These are phyloP conservation scores for Euclidium syriacum DNA, from an alignment of 345 rosid species.

Conservation along the genomic window DNA sequence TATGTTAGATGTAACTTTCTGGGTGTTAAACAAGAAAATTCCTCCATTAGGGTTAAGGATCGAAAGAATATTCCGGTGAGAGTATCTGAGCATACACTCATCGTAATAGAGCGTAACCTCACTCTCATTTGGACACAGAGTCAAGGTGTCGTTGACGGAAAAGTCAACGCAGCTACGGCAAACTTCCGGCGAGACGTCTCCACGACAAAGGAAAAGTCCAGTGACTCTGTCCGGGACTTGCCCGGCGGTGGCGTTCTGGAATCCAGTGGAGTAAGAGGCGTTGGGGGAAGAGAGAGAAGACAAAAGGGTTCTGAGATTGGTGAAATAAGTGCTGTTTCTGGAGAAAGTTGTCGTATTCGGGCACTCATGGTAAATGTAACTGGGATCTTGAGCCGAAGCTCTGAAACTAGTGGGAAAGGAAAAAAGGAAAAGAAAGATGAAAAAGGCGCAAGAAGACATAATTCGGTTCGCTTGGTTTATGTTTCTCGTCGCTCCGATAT, in stretches of 20 bases:
- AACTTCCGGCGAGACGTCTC: not conserved
- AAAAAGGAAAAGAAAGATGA: not conserved
- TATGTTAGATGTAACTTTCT: not conserved
- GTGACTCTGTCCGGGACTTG: slow-evolving; percentile 15
- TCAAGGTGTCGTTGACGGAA: not conserved
- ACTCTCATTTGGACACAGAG: slow-evolving; percentile 23
- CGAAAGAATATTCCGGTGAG: slow-evolving; percentile 11
- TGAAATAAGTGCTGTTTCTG: slow-evolving; percentile 5
- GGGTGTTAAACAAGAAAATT: not conserved
- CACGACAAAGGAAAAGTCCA: slow-evolving; percentile 41
- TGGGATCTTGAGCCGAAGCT: slow-evolving; percentile 15
- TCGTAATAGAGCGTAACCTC: slow-evolving; percentile 19
- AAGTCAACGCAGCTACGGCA: slow-evolving; percentile 33
- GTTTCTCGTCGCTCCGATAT: not conserved
- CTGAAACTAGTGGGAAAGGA: slow-evolving; percentile 7
- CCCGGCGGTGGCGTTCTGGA: slow-evolving; percentile 26
- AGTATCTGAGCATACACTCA: slow-evolving; percentile 37
- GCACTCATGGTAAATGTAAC: not conserved
- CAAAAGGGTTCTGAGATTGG: slow-evolving; percentile 8
- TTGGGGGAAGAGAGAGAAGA: not conserved
- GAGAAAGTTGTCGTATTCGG: not conserved
- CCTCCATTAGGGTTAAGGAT: not conserved
- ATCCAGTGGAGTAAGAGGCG: slow-evolving; percentile 21
- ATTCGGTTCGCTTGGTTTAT: not conserved
- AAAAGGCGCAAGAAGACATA: not conserved